These are phyloP conservation scores for Lecanoromycetidae sp. DNA, from an alignment of 2,329 filamentous ascomycete species.

Conservation along the genomic window DNA sequence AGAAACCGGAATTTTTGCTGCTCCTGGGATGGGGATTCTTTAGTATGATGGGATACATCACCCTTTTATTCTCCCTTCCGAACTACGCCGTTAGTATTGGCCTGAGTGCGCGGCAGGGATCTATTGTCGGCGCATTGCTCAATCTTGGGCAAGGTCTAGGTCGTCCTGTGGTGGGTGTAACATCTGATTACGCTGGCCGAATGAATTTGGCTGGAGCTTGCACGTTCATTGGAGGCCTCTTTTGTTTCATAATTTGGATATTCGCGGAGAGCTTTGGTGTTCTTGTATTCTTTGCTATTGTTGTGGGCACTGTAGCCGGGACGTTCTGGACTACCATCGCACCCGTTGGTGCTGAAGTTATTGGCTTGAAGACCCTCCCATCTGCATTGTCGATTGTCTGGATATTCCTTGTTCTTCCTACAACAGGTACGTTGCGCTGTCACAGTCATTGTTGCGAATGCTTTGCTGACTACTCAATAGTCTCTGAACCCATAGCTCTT, in stretches of 20 bases:
- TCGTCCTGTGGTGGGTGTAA: constrained; percentile 59
- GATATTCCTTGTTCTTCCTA: constrained; percentile 58
- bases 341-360: constrained; percentile 61
- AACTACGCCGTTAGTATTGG: constrained; percentile 61
- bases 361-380: constrained; percentile 57
- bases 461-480: constrained; percentile 28
- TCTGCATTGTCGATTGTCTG: constrained; percentile 59
- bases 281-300: constrained; percentile 57
- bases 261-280: constrained; percentile 56
- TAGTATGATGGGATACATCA: constrained; percentile 60
- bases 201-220: constrained; percentile 59
- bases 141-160: constrained; percentile 55
- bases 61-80: constrained; percentile 64
- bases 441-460: background rate
- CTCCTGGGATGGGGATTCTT: constrained; percentile 58
- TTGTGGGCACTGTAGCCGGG: constrained; percentile 56
- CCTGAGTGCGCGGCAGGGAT: constrained; percentile 53
- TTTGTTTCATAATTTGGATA: constrained; percentile 61
- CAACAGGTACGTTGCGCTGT: constrained; percentile 38
- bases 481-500: constrained; percentile 37
- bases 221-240: constrained; percentile 52
- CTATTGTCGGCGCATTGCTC: constrained; percentile 59
- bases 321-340: constrained; percentile 56
- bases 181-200: constrained; percentile 56
- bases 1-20: constrained; percentile 49